A percentile compares a stretch with the other conserved stretches of the same genome.
phyloP scores from a whole-genome alignment of 2,329 filamentous ascomycete genomes.

The Myriangium duriaei region DNA sequence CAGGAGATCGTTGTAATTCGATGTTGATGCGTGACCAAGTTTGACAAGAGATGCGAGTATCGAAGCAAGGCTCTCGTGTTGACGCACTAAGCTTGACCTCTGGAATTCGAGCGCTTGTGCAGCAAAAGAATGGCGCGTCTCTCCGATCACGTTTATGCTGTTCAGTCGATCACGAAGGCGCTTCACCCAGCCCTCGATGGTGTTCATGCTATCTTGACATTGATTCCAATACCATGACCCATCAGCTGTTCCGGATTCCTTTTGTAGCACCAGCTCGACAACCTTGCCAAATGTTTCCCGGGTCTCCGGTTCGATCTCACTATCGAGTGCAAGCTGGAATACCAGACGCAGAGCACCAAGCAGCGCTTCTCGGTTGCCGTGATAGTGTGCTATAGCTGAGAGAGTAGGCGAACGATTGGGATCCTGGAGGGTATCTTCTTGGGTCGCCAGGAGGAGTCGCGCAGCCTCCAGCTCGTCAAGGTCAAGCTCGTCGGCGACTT shows the following conservation, averaged over 20 bases:
- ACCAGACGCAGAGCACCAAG: conserved; percentile 75
- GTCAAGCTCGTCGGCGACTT: conserved; percentile 77
- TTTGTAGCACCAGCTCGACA: conserved; percentile 44
- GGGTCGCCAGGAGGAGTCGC: conserved; percentile 55
- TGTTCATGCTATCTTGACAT: conserved; percentile 63
- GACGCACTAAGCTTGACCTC: conserved; percentile 64
- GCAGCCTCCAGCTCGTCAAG: conserved; percentile 82
- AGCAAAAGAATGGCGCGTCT: conserved; percentile 49
- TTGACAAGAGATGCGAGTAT: conserved; percentile 70
- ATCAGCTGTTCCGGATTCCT: conserved; percentile 33
- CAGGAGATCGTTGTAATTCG: conserved; percentile 65
- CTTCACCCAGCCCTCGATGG: conserved; percentile 65
- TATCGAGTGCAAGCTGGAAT: conserved; percentile 52
- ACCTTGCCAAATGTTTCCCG: conserved; percentile 44
- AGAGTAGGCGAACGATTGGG: conserved; percentile 63
- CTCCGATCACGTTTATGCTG: conserved; percentile 61
- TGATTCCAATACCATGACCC: conserved; percentile 56
- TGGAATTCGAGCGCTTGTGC: conserved; percentile 72
- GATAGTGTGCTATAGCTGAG: conserved; percentile 74
- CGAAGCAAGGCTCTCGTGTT: conserved; percentile 80
- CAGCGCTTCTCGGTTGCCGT: conserved; percentile 70
- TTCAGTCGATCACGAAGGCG: conserved; percentile 64
- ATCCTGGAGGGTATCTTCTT: conserved; percentile 49
- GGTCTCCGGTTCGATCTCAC: conserved; percentile 44
- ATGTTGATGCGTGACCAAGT: conserved; percentile 53